A percentile compares a stretch with the other conserved stretches of the same genome.
Evolutionary conservation across 805 yeast genomes (phyloP).

Genomic region (Wickerhamiella dianesei): DNA sequence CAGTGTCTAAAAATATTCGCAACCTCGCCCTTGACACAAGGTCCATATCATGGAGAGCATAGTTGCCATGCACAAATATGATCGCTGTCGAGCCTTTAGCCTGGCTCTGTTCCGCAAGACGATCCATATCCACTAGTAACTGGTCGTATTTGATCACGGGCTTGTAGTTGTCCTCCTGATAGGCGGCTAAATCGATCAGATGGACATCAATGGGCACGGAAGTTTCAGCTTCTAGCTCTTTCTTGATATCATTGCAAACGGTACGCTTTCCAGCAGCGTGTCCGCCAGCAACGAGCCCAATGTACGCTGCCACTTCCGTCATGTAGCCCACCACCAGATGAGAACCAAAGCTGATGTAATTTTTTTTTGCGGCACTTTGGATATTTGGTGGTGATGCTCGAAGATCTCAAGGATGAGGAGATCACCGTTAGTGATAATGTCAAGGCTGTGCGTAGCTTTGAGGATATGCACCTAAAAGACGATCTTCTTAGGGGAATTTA

Average conservation of each 20-base stretch:
- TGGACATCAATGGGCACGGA: slow-evolving; percentile 12
- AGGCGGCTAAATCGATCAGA: slow-evolving; percentile 34
- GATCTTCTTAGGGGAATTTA: slow-evolving; percentile 46
- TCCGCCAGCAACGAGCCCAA: slow-evolving; percentile 49
- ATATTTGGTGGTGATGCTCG: slow-evolving; percentile 12
- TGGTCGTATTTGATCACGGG: slow-evolving; percentile 26
- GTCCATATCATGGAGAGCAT: slow-evolving; percentile 55
- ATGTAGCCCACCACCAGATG: too few species aligned
- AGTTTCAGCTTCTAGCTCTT: slow-evolving; percentile 19
- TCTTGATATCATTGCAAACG: slow-evolving; percentile 25
- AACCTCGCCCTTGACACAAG: slow-evolving; percentile 45
- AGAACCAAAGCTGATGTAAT: not conserved
- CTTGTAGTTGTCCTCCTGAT: slow-evolving; percentile 19
- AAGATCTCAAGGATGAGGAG: slow-evolving; percentile 30
- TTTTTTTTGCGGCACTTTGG: not conserved
- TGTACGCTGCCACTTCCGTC: slow-evolving; percentile 4
- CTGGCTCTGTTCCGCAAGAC: slow-evolving; percentile 1
- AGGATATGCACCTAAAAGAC: slow-evolving; percentile 24
- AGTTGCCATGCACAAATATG: slow-evolving; percentile 57
- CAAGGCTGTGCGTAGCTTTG: slow-evolving; percentile 23
- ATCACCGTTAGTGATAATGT: slow-evolving; percentile 51
- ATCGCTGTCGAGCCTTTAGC: slow-evolving; percentile 15
- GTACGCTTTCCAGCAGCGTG: slow-evolving; percentile 43
- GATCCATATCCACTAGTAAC: slow-evolving; percentile 13
- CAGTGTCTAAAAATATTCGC: slow-evolving; percentile 68